Conservation (phyloP, 164 flowering plant genomes). For the Tetrastigma voinierianum region DNA sequence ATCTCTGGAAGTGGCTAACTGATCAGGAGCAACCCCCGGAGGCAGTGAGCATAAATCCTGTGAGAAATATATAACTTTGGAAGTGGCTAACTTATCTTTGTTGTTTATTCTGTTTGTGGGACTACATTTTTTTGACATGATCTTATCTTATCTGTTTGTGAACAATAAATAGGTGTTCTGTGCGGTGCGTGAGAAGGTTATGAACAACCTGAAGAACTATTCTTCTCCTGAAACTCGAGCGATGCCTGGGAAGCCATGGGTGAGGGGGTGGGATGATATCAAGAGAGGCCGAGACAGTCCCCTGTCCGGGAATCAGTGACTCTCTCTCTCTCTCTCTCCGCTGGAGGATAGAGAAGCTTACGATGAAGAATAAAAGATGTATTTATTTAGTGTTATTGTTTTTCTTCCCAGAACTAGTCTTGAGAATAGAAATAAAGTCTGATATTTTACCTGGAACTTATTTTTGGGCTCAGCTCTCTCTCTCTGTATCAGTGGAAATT, state of each 20-base stretch:
- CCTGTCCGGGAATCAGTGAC: slow-evolving; percentile 38
- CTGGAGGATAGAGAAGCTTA: slow-evolving; percentile 5
- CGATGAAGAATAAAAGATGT: neutral
- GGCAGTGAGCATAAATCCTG: slow-evolving; percentile 65
- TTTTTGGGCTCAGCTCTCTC: no score
- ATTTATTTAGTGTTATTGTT: no score
- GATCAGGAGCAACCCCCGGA: slow-evolving; percentile 92
- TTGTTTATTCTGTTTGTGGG: neutral
- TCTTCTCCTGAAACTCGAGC: slow-evolving; percentile 92
- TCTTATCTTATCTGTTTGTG: neutral
- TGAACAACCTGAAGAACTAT: slow-evolving; percentile 61
- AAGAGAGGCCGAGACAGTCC: slow-evolving; percentile 74
- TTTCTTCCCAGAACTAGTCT: no score
- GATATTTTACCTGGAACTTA: no score
- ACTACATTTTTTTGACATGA: neutral
- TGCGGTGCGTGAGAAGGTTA: slow-evolving; percentile 62
- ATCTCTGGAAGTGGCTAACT: slow-evolving; percentile 90
- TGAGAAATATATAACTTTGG: slow-evolving; percentile 25
- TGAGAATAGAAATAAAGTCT: no score
- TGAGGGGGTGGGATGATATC: slow-evolving; percentile 93
- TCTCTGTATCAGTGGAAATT: no score
- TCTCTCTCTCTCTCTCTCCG: neutral
- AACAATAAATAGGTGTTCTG: slow-evolving; percentile 64
- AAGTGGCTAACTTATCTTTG: neutral
- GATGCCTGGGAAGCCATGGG: slow-evolving; percentile 89